Evolutionary conservation across 1,284 basidiomycete genomes (phyloP).

Genomic region (Puccinia horiana): DNA sequence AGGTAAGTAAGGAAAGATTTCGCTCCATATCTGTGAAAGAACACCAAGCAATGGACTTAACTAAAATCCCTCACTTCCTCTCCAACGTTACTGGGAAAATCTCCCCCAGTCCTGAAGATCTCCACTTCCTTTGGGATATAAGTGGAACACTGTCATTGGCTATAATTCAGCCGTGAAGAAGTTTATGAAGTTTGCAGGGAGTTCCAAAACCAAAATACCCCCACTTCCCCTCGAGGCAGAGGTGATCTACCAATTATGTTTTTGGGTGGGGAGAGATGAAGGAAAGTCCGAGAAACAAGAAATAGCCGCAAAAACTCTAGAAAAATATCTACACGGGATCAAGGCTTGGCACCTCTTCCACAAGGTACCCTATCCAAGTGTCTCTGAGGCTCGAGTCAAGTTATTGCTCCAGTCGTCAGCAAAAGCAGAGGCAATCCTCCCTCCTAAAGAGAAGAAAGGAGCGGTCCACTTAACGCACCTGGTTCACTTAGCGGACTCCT

Average conservation of each 20-base stretch:
- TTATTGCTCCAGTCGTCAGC: background rate
- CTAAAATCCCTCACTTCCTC: too few species aligned
- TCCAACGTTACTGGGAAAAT: background rate
- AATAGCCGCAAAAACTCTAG: background rate
- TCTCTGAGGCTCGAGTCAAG: background rate
- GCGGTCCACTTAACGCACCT: background rate
- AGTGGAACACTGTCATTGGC: background rate
- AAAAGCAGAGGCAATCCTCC: background rate
- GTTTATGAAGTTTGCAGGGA: background rate
- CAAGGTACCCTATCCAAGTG: background rate
- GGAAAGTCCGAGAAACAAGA: background rate
- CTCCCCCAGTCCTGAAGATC: background rate
- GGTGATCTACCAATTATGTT: conserved; percentile 14
- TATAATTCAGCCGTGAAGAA: background rate
- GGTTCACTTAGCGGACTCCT: background rate
- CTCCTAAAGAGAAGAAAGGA: background rate
- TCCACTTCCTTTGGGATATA: too few species aligned
- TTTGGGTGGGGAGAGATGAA: conserved; percentile 13
- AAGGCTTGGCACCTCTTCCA: conserved; percentile 28
- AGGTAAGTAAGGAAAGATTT: too few species aligned
- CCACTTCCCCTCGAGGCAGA: background rate
- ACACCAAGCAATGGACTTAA: too few species aligned
- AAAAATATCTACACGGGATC: background rate
- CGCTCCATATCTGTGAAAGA: too few species aligned
- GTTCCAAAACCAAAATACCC: background rate